phyloP scores from a whole-genome alignment of 2,329 filamentous ascomycete genomes.

The Scolecobasidium constrictum region DNA sequence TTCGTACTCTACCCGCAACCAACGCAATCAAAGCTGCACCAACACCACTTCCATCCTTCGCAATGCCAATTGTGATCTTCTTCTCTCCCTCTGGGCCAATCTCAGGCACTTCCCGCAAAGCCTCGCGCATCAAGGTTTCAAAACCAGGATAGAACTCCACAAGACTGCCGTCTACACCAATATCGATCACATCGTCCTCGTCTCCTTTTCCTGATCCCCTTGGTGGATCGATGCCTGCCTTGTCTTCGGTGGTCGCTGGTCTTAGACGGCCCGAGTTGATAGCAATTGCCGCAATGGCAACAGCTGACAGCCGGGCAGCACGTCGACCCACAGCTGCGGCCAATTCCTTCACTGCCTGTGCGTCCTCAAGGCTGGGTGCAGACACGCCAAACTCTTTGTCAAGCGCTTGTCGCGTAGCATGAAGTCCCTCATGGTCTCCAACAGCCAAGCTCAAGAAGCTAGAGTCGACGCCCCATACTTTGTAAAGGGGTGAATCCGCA shows the following conservation, averaged over 20 bases:
- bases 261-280: conserved; percentile 66
- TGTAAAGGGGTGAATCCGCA: conserved; percentile 56
- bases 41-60: conserved; percentile 93
- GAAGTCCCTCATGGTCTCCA: conserved; percentile 64
- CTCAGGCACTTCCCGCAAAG: conserved; percentile 62
- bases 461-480: conserved; percentile 84
- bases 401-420: conserved; percentile 64
- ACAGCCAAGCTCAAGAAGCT: conserved; percentile 81
- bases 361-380: conserved; percentile 70
- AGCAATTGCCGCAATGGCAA: conserved; percentile 77
- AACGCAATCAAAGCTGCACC: conserved; percentile 91
- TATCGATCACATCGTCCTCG: conserved; percentile 65
- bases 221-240: conserved; percentile 18
- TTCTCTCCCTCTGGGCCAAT: conserved; percentile 72
- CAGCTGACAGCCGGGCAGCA: conserved; percentile 76
- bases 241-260: conserved; percentile 28
- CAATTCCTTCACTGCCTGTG: conserved; percentile 75
- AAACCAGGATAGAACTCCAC: conserved; percentile 96
- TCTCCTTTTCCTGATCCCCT: conserved; percentile 20
- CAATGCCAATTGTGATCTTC: conserved; percentile 86
- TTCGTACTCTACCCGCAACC: conserved; percentile 58
- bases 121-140: conserved; percentile 76
- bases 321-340: conserved; percentile 77
- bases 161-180: conserved; percentile 88
- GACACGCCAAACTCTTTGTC: conserved; percentile 67